Conservation (phyloP, 139 green algal genomes). For the Monoraphidium neglectum region DNA sequence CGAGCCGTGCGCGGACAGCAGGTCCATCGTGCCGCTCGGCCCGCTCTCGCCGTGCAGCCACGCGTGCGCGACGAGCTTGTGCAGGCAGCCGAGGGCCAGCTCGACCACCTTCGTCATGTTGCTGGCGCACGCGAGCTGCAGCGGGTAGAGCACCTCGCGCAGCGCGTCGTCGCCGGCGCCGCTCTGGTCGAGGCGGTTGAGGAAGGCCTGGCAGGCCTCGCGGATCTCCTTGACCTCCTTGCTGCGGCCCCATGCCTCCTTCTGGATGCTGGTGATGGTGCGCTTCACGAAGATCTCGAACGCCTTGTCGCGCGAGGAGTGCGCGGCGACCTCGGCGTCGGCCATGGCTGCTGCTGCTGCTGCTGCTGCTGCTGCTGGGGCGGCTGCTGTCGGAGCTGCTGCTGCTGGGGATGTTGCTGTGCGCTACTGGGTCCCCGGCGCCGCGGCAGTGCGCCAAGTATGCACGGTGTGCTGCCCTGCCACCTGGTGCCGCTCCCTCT, state of each 20-base stretch:
- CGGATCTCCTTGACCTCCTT: constrained; percentile 69
- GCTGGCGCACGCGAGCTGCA: constrained; percentile 61
- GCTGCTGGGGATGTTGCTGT: too few species aligned
- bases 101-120: constrained; percentile 60
- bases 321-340: neutral
- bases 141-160: constrained; percentile 69
- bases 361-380: neutral
- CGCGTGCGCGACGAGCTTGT: constrained; percentile 90
- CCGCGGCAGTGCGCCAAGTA: too few species aligned
- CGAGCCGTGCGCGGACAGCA: constrained; percentile 23
- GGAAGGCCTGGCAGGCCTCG: constrained; percentile 65
- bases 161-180: constrained; percentile 29
- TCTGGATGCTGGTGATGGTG: constrained; percentile 67
- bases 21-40: constrained; percentile 29
- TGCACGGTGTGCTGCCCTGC: too few species aligned
- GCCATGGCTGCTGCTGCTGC: neutral
- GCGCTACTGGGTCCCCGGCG: too few species aligned
- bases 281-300: constrained; percentile 65
- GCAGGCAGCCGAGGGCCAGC: constrained; percentile 79
- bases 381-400: neutral
- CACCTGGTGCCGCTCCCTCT: too few species aligned
- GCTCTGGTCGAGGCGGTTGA: constrained; percentile 47
- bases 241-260: constrained; percentile 66
- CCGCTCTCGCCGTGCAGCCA: constrained; percentile 79
- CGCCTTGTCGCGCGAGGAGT: constrained; percentile 34